These are phyloP conservation scores for Pittosporum tobira DNA, from an alignment of 129 eudicot species.

Conservation along the genomic window DNA sequence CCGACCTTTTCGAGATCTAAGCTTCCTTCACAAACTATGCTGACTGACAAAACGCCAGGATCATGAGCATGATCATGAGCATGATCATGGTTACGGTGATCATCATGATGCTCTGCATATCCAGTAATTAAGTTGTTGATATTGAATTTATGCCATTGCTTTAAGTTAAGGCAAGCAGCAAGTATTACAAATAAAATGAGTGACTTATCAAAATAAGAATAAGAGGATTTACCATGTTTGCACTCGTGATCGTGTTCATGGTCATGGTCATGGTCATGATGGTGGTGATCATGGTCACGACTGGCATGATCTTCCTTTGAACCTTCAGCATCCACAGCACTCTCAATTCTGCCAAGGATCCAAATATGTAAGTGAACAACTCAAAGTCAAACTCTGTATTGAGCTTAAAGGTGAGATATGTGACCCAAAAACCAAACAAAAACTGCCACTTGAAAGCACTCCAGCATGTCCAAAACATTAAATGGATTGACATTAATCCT, in stretches of 20 bases:
- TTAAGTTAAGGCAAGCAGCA: neutral
- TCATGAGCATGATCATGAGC: slow-evolving; percentile 82
- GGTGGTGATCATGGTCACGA: slow-evolving; percentile 54
- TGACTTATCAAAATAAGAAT: neutral
- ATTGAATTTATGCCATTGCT: neutral
- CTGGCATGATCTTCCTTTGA: slow-evolving; percentile 60
- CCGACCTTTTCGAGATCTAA: slow-evolving; percentile 85
- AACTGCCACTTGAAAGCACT: no score
- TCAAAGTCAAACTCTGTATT: neutral
- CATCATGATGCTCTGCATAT: slow-evolving; percentile 74
- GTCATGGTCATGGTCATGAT: slow-evolving; percentile 24
- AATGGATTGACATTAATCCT: no score
- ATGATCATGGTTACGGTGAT: slow-evolving; percentile 64
- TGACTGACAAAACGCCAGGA: slow-evolving; percentile 90
- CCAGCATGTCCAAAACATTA: no score
- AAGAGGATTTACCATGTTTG: slow-evolving; percentile 54
- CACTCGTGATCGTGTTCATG: slow-evolving; percentile 50
- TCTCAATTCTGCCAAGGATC: slow-evolving; percentile 57
- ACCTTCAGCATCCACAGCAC: slow-evolving; percentile 67
- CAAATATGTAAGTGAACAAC: slow-evolving; percentile 12
- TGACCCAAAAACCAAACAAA: neutral
- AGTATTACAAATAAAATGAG: neutral
- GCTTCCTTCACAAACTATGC: slow-evolving; percentile 87
- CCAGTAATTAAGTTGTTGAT: slow-evolving; percentile 3
- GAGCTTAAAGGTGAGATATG: neutral